Evolutionary conservation across 2,329 filamentous ascomycete genomes (phyloP).

Genomic region (Fusarium kyushuense): DNA sequence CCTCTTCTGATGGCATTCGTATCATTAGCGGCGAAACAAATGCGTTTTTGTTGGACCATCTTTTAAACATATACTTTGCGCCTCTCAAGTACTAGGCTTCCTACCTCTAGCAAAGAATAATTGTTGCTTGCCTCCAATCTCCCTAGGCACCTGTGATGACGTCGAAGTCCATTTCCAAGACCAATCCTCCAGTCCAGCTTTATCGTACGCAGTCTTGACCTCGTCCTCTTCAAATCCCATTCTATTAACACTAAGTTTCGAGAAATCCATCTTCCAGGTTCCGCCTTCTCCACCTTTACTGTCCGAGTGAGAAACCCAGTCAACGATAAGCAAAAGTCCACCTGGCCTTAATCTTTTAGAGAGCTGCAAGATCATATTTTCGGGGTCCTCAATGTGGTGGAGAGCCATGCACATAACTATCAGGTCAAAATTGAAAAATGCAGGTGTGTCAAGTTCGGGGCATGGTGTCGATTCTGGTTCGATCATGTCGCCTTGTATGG

Average conservation of each 20-base stretch:
- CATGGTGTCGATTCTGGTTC: constrained; percentile 38
- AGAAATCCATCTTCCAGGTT: constrained; percentile 5
- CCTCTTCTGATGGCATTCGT: not conserved
- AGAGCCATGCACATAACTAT: constrained; percentile 53
- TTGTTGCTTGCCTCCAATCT: constrained; percentile 44
- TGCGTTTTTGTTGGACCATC: no score
- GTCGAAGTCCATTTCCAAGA: constrained; percentile 45
- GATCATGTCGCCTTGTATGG: constrained; percentile 50
- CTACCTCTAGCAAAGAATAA: constrained; percentile 45
- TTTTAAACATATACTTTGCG: no score
- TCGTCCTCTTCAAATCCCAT: constrained; percentile 44
- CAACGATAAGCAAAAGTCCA: constrained; percentile 51
- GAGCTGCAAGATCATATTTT: constrained; percentile 47
- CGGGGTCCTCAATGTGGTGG: constrained; percentile 52
- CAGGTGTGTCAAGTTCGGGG: constrained; percentile 33
- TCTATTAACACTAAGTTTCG: constrained; percentile 36
- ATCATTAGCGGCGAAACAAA: not conserved
- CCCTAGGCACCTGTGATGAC: constrained; percentile 40
- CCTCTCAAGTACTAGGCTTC: constrained; percentile 9
- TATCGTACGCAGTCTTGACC: constrained; percentile 38
- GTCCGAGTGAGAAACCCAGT: constrained; percentile 46
- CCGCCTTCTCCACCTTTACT: constrained; percentile 13
- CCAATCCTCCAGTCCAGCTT: constrained; percentile 43
- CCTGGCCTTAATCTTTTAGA: constrained; percentile 47
- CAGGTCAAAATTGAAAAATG: constrained; percentile 50